Conservation (phyloP, 2,329 filamentous ascomycete species). For the Xylariales sp. region DNA sequence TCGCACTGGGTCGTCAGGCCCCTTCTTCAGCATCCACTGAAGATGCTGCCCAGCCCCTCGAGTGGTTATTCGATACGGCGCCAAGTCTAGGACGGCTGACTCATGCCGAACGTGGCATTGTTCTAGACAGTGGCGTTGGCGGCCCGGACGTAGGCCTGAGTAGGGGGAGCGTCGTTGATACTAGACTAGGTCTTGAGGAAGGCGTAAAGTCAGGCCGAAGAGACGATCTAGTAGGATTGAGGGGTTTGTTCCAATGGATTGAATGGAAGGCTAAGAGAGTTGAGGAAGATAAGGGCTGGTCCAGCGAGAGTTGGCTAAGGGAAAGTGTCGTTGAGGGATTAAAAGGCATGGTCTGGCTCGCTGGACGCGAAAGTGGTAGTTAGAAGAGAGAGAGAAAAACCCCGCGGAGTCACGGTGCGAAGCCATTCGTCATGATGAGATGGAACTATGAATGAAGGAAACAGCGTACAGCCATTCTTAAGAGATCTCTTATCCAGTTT, state of each 20-base stretch:
- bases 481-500: no score
- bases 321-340: conserved; percentile 51
- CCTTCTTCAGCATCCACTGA: conserved; percentile 22
- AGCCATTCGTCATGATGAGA: no score
- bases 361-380: conserved; percentile 27
- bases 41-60: conserved; percentile 46
- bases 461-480: no score
- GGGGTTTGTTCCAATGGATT: conserved; percentile 53
- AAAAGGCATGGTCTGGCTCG: conserved; percentile 52
- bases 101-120: conserved; percentile 61
- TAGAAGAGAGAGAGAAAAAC: no score
- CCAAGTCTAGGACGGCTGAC: conserved; percentile 46
- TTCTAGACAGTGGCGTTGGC: conserved; percentile 49
- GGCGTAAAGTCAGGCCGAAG: conserved; percentile 27
- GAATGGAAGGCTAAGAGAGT: conserved; percentile 33
- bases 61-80: conserved; percentile 68
- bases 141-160: conserved; percentile 42
- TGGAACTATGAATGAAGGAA: no score
- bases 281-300: conserved; percentile 18
- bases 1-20: conserved; percentile 56
- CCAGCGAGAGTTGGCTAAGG: conserved; percentile 48
- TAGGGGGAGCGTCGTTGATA: conserved; percentile 55
- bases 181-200: conserved; percentile 61
- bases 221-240: conserved; percentile 41
- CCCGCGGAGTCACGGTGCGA: no score